Evolutionary conservation across 495 filamentous ascomycete species (phyloP).

Genomic region (Pyrenopolyporus hunteri): DNA sequence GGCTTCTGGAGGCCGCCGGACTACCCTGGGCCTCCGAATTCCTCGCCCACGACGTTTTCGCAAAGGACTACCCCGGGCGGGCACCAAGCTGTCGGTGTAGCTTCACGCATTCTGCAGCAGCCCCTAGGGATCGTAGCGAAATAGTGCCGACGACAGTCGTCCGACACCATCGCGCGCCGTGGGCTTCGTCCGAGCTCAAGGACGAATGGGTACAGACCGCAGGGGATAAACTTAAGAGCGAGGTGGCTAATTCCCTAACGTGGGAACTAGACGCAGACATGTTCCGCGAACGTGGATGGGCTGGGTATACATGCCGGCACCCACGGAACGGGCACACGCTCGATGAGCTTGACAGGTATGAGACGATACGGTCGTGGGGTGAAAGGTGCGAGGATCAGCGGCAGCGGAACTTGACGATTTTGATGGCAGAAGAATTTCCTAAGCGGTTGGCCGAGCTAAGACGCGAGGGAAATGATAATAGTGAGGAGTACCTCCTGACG

Average conservation of each 20-base stretch:
- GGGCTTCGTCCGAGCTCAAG: slow-evolving; percentile 29
- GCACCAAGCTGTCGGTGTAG: slow-evolving; percentile 19
- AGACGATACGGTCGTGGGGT: slow-evolving; percentile 41
- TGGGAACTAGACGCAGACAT: slow-evolving; percentile 48
- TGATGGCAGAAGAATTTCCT: slow-evolving; percentile 46
- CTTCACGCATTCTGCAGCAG: slow-evolving; percentile 7
- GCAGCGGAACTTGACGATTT: slow-evolving; percentile 34
- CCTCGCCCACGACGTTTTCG: slow-evolving; percentile 45
- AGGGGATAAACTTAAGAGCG: slow-evolving; percentile 24
- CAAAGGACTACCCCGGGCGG: slow-evolving; percentile 40
- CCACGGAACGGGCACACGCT: slow-evolving; percentile 32
- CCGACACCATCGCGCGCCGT: slow-evolving; percentile 35
- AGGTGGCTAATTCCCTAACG: slow-evolving; percentile 29
- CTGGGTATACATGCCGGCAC: slow-evolving; percentile 49
- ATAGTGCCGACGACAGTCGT: slow-evolving; percentile 35
- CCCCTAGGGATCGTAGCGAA: not conserved
- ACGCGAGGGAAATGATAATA: slow-evolving; percentile 32
- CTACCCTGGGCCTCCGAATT: slow-evolving; percentile 49
- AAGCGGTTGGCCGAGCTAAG: slow-evolving; percentile 37
- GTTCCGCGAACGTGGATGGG: slow-evolving; percentile 43
- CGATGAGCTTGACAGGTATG: slow-evolving; percentile 35
- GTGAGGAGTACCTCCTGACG: slow-evolving; percentile 48
- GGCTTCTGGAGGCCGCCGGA: slow-evolving; percentile 42
- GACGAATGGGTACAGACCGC: slow-evolving; percentile 34
- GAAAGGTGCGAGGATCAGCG: slow-evolving; percentile 10